Evolutionary conservation across 2,329 filamentous ascomycete genomes (phyloP).

Genomic region (Fusarium penzigii): DNA sequence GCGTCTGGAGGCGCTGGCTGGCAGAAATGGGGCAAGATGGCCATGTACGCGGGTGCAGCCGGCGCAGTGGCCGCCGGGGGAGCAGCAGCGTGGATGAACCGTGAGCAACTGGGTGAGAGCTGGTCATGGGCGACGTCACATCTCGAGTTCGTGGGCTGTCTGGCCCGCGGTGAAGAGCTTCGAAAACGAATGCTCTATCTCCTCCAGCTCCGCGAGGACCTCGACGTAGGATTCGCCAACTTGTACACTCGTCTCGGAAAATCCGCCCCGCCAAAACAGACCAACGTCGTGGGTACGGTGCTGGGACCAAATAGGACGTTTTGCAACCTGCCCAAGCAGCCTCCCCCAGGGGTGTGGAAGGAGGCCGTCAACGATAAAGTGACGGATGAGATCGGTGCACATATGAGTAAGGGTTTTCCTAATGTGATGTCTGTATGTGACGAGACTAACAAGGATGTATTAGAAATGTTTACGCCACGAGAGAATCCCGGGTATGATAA

Average conservation of each 20-base stretch:
- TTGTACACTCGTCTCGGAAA: conserved; percentile 83
- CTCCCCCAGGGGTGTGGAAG: conserved; percentile 60
- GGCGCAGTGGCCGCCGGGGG: conserved; percentile 80
- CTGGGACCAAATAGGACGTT: conserved; percentile 79
- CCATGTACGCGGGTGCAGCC: conserved; percentile 82
- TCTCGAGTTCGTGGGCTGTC: conserved; percentile 88
- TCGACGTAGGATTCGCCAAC: conserved; percentile 78
- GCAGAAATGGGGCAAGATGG: conserved; percentile 82
- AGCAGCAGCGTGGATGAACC: conserved; percentile 82
- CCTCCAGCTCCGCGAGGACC: conserved; percentile 62
- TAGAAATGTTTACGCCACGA: conserved; percentile 71
- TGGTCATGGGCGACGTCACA: conserved; percentile 85
- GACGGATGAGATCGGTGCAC: conserved; percentile 76
- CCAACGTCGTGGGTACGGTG: conserved; percentile 57
- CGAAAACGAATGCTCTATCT: conserved; percentile 71
- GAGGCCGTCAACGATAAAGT: conserved; percentile 78
- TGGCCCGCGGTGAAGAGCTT: conserved; percentile 82
- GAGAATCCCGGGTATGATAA: conserved; percentile 73
- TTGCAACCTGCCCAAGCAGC: conserved; percentile 72
- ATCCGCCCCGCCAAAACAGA: conserved; percentile 57
- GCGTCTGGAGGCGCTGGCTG: conserved; percentile 46
- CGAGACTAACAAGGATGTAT: conserved; percentile 10
- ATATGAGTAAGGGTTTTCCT: conserved; percentile 60
- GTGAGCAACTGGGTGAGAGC: conserved; percentile 75
- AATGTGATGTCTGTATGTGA: not conserved